Base-by-base conservation (phyloP, 1,284 basidiomycete species). In the Pyrrhoderma noxium region DNA sequence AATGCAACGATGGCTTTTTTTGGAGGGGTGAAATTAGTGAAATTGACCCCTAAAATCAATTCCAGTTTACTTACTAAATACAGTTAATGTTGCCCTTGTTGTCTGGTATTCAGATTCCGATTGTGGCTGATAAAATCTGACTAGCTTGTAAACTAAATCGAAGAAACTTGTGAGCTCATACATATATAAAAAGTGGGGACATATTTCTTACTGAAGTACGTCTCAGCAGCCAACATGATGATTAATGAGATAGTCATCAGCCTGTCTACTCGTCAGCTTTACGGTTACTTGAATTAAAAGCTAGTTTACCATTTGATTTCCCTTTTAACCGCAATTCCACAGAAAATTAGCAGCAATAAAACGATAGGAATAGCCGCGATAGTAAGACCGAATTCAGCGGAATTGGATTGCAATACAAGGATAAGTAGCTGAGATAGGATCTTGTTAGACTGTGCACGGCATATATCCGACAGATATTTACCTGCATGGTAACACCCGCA, bases 401-500 rank as follows among this genome's bases (percentile, higher is more conserved):
- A 79, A 60, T 77, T 67, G 36, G 59, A 64, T 51, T 69, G 58
- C 27, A 91, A 72, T 14, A 91, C 89, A 11, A 92, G 67, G 58
- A 89, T 88, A 51, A 88, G 75, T 35, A 88, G 74, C 84, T 87
- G 55, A 49, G 27, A 8, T 60, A 39, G 53, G 45, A 31, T 1
- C 53, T 39, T 47, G 40, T 16, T 18, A 59, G 11, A 31, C 61
- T 31, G 37, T 16, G 5, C 27, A 45, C 49, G 25, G 31, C 8
- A 41, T 13, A 11, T 37, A 25, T 19, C 44, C 27, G 14, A 45
- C 23, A 16, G 3, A 9, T 44, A 52, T 69, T 53, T 56, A 80
- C 87, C 77, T 91, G 89, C 76, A 90, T 89, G 5, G 86, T 89
- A 35, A 90, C 84, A n/a, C 83, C 88, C 27, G 76, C 75, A 63